Evolutionary conservation across 495 filamentous ascomycete species (phyloP).

Genomic region (Talaromyces borbonicus): DNA sequence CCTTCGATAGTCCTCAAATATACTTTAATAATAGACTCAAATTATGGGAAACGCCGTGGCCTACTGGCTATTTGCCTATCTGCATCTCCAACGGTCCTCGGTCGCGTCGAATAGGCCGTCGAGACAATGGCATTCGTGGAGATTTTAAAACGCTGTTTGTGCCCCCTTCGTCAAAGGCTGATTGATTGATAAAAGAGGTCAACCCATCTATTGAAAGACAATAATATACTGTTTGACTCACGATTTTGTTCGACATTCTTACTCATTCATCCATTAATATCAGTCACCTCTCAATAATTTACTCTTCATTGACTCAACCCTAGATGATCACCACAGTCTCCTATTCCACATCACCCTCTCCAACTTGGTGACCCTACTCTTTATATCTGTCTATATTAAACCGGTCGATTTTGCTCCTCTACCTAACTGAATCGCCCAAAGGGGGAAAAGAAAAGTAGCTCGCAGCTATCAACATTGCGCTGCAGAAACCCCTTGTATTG

Average conservation of each 20-base stretch:
- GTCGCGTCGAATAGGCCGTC: background rate
- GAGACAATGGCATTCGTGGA: background rate
- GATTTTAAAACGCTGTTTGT: background rate
- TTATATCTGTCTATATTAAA: too few relatives aligned
- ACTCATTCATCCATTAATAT: background rate
- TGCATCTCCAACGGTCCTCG: background rate
- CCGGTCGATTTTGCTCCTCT: too few relatives aligned
- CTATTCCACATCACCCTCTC: too few relatives aligned
- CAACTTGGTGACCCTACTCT: too few relatives aligned
- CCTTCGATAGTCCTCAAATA: background rate
- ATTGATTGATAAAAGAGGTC: background rate
- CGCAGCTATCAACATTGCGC: too few relatives aligned
- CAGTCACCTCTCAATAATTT: background rate
- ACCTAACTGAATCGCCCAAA: too few relatives aligned
- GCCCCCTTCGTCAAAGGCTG: background rate
- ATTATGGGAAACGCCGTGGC: background rate
- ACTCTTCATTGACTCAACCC: too few relatives aligned
- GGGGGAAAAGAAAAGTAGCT: too few relatives aligned
- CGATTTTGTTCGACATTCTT: background rate
- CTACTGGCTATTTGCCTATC: conserved; percentile 3
- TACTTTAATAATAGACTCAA: background rate
- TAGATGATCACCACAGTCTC: background rate
- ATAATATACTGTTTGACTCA: background rate
- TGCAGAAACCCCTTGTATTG: background rate
- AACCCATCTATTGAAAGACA: background rate